Conservation (phyloP, 345 rosid species). For the Citrus reticulata region DNA sequence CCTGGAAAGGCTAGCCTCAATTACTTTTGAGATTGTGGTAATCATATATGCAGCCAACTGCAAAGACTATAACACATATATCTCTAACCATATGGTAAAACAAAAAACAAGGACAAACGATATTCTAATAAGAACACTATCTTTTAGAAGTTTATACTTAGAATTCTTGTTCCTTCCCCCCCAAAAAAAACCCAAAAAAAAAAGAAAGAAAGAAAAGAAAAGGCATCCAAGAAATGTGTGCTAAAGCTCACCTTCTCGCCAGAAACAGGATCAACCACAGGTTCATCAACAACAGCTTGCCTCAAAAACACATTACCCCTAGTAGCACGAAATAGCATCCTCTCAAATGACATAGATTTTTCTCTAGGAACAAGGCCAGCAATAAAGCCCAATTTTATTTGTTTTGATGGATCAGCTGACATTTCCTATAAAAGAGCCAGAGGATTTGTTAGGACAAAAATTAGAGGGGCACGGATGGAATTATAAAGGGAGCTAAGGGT, state of each 20-base stretch:
- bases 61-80: not conserved
- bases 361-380: constrained; percentile 90
- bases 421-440: constrained; percentile 43
- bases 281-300: constrained; percentile 66
- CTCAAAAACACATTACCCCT: constrained; percentile 82
- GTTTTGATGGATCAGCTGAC: constrained; percentile 69
- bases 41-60: not conserved
- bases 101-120: not conserved
- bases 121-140: not conserved
- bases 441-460: constrained; percentile 1
- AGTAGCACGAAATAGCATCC: constrained; percentile 95
- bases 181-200: not conserved
- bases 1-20: not conserved
- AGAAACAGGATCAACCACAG: constrained; percentile 81
- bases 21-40: not conserved
- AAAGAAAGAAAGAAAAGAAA: not conserved
- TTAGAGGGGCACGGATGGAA: not conserved
- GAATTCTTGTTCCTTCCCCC: not conserved
- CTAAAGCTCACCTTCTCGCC: constrained; percentile 72
- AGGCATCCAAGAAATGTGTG: not conserved
- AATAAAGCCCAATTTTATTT: constrained; percentile 83
- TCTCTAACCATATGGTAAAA: not conserved
- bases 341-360: constrained; percentile 89
- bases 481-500: not conserved
- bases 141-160: not conserved